phyloP scores from a whole-genome alignment of 2,329 filamentous ascomycete genomes.

The Sporothrix luriei region DNA sequence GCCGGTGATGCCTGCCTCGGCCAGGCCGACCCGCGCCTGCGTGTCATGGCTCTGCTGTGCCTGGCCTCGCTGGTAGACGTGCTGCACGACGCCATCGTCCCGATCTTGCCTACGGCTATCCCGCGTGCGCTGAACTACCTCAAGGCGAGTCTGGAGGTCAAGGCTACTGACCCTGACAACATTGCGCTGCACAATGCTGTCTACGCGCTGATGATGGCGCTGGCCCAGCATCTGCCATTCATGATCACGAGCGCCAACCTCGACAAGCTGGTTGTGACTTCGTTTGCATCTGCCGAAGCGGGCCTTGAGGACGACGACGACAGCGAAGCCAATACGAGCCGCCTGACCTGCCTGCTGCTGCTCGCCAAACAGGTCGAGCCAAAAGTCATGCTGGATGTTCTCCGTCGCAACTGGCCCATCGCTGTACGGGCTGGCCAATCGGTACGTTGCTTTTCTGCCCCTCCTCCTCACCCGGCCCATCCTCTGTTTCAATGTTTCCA shows the following conservation, averaged over 20 bases:
- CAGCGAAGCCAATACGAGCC: slow-evolving; percentile 64
- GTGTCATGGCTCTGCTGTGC: slow-evolving; percentile 83
- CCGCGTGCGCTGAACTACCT: slow-evolving; percentile 73
- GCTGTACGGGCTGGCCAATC: slow-evolving; percentile 64
- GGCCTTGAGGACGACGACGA: slow-evolving; percentile 60
- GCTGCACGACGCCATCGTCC: slow-evolving; percentile 80
- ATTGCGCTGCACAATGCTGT: slow-evolving; percentile 76
- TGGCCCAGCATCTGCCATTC: slow-evolving; percentile 83
- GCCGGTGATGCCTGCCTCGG: slow-evolving; percentile 76
- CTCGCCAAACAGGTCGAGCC: slow-evolving; percentile 77
- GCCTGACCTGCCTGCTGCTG: slow-evolving; percentile 70
- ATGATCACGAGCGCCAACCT: slow-evolving; percentile 80
- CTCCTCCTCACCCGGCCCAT: background rate
- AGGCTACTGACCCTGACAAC: slow-evolving; percentile 44
- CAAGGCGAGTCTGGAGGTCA: slow-evolving; percentile 59
- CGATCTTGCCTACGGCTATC: slow-evolving; percentile 75
- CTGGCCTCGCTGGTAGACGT: slow-evolving; percentile 88
- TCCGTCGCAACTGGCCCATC: slow-evolving; percentile 71
- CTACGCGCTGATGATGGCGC: slow-evolving; percentile 75
- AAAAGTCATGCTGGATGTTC: slow-evolving; percentile 71
- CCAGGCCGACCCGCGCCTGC: slow-evolving; percentile 70
- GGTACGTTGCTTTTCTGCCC: slow-evolving; percentile 51
- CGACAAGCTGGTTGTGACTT: slow-evolving; percentile 69
- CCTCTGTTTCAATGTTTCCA: background rate
- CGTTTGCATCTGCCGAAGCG: slow-evolving; percentile 69